Conservation (phyloP, 2,329 filamentous ascomycete species). For the Emergomyces pasteurianus region DNA sequence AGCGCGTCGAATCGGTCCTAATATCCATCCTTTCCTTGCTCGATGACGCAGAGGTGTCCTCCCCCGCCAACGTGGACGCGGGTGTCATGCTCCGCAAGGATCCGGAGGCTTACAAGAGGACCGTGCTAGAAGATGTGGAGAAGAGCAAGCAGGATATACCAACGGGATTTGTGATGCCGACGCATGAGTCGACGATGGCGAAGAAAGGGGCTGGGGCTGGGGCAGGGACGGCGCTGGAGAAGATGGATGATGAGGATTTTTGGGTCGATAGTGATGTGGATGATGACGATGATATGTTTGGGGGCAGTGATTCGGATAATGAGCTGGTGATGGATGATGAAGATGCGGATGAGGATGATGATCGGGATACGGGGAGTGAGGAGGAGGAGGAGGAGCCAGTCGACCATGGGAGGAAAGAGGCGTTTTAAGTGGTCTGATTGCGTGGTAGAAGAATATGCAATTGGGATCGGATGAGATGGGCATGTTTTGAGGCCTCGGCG, state of each 20-base stretch:
- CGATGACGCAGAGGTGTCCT: slow-evolving; percentile 86
- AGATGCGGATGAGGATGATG: slow-evolving; percentile 30
- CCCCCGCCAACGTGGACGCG: slow-evolving; percentile 89
- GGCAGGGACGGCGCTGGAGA: slow-evolving; percentile 1
- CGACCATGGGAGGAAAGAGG: slow-evolving; percentile 37
- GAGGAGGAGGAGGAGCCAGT: neutral
- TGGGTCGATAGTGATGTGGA: slow-evolving; percentile 63
- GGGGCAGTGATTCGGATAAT: slow-evolving; percentile 52
- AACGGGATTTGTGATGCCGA: slow-evolving; percentile 68
- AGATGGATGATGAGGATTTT: slow-evolving; percentile 59
- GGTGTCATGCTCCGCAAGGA: slow-evolving; percentile 72
- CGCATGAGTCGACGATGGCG: slow-evolving; percentile 45
- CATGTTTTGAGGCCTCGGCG: neutral
- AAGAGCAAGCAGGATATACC: slow-evolving; percentile 70
- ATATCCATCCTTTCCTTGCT: slow-evolving; percentile 85
- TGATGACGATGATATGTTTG: slow-evolving; percentile 67
- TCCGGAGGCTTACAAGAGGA: slow-evolving; percentile 55
- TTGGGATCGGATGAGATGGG: neutral
- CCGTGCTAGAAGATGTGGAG: slow-evolving; percentile 58
- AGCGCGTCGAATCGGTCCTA: slow-evolving; percentile 88
- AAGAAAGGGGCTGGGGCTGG: neutral
- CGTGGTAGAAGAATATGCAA: too few species aligned
- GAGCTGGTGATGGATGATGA: slow-evolving; percentile 33
- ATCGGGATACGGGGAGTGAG: slow-evolving; percentile 43
- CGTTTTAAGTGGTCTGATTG: neutral